Evolutionary conservation across 1,284 basidiomycete species (phyloP), one percentile per base, ranked within the genome.

Genomic region (Sanguinoderma infundibulare): DNA sequence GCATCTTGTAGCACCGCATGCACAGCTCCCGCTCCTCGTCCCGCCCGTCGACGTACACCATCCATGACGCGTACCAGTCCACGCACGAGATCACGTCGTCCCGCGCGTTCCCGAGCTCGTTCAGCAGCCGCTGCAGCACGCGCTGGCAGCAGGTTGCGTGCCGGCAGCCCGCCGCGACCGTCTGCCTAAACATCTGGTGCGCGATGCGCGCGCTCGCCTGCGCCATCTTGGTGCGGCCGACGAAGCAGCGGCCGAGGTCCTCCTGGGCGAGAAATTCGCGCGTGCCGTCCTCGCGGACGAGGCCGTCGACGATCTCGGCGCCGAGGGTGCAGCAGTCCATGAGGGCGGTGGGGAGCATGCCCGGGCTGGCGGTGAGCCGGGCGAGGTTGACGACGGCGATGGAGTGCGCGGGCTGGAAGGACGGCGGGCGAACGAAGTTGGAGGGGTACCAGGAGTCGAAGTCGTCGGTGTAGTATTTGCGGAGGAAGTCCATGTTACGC

Each of bases 91-190:
- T 50, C 39, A 63, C 60, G 38, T 66, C 65, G 50, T 72, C 70
- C 38, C 67, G 69, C 38, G 67, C 70, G 42, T 72, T 64, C n/a
- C 68, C 69, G 9, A 72, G 64, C 53, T 70, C 69, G 51, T 67
- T 66, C 22, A 66, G 53, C 28, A 72, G 59, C 26, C 59, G 65
- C 53, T 67, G 67, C 26, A 66, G 58, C 52, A 66, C 62, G 49
- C 62, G 62, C 26, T 51, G 40, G 58, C 65, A 66, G 58, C 59
- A 63, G 40, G 55, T 40, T 17, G 60, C 51, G 35, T 61, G 59
- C 40, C 55, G 55, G 54, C 65, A 66, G 24, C 40, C 42, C 8
- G 52, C 26, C 38, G 65, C 54, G 54, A 63, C 57, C 30, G 32
- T 53, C 55, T 58, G 59, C 10, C 62, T 60, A 58, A 66, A 66